phyloP scores from a whole-genome alignment of 495 filamentous ascomycete genomes.

The Entonaema liquescens region DNA sequence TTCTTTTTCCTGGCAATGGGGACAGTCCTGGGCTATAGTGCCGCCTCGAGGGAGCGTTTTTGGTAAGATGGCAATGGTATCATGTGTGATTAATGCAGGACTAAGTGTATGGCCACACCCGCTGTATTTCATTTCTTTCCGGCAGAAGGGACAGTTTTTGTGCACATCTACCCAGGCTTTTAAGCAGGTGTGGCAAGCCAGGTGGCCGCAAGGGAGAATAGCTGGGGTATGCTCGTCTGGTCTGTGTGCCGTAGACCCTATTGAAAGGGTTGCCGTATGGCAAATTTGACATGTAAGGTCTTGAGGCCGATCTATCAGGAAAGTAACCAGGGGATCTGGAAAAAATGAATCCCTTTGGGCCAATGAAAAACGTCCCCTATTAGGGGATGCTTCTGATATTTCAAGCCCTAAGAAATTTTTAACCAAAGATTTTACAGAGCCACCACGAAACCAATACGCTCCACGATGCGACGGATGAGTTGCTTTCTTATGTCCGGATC shows the following conservation, averaged over 20 bases:
- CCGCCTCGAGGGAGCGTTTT: constrained; percentile 28
- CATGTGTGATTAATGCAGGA: constrained; percentile 12
- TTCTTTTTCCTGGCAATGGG: neutral
- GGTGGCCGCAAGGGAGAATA: constrained; percentile 40
- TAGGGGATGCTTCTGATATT: neutral
- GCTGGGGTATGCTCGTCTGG: neutral
- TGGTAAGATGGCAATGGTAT: constrained; percentile 28
- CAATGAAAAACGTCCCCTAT: neutral
- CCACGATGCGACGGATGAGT: neutral
- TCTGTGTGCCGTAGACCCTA: neutral
- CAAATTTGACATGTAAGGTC: constrained; percentile 40
- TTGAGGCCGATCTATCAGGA: constrained; percentile 34
- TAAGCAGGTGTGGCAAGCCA: constrained; percentile 30
- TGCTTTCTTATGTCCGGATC: neutral
- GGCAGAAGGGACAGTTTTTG: constrained; percentile 36
- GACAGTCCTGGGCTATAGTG: constrained; percentile 3
- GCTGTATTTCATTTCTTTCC: constrained; percentile 8
- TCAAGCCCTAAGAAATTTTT: neutral
- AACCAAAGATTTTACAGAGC: neutral
- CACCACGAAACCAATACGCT: neutral
- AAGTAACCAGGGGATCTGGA: constrained; percentile 35
- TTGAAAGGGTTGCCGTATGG: constrained; percentile 1
- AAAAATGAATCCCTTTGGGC: constrained; percentile 23
- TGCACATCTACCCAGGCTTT: neutral
- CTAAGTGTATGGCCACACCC: constrained; percentile 25